Evolutionary conservation across 2,329 filamentous ascomycete species (phyloP).

Genomic region (Apiospora kogelbergensis): DNA sequence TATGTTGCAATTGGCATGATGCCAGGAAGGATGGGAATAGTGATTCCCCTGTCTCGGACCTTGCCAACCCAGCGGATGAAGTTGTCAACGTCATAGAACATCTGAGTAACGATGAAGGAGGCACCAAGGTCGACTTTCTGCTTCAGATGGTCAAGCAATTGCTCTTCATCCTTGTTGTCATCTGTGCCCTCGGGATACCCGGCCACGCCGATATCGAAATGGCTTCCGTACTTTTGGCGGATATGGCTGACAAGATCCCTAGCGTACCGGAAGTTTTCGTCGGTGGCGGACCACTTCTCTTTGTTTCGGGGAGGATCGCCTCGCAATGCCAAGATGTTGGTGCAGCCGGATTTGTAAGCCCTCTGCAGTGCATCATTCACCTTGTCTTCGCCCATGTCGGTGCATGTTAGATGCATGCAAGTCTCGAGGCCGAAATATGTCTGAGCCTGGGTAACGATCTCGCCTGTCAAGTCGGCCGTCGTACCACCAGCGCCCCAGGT

Average conservation of each 20-base stretch:
- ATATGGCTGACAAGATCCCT: slow-evolving; percentile 82
- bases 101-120: slow-evolving; percentile 94
- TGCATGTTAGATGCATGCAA: slow-evolving; percentile 98
- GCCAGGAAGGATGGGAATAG: slow-evolving; percentile 78
- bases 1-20: slow-evolving; percentile 98
- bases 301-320: slow-evolving; percentile 93
- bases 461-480: slow-evolving; percentile 87
- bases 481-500: slow-evolving; percentile 97
- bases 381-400: slow-evolving; percentile 92
- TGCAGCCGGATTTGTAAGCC: slow-evolving; percentile 93
- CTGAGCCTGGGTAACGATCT: slow-evolving; percentile 97
- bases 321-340: slow-evolving; percentile 91
- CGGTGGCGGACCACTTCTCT: slow-evolving; percentile 87
- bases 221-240: slow-evolving; percentile 73
- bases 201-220: slow-evolving; percentile 97
- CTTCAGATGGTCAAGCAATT: slow-evolving; percentile 88
- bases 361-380: slow-evolving; percentile 84
- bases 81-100: slow-evolving; percentile 98
- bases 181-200: slow-evolving; percentile 96
- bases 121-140: slow-evolving; percentile 95
- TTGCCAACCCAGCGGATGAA: slow-evolving; percentile 89
- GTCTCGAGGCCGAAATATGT: slow-evolving; percentile 95
- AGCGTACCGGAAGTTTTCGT: slow-evolving; percentile 87
- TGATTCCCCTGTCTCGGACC: slow-evolving; percentile 82
- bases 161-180: slow-evolving; percentile 84